These are phyloP conservation scores for Xylaria acuta DNA, from an alignment of 495 filamentous ascomycete species.

Conservation along the genomic window DNA sequence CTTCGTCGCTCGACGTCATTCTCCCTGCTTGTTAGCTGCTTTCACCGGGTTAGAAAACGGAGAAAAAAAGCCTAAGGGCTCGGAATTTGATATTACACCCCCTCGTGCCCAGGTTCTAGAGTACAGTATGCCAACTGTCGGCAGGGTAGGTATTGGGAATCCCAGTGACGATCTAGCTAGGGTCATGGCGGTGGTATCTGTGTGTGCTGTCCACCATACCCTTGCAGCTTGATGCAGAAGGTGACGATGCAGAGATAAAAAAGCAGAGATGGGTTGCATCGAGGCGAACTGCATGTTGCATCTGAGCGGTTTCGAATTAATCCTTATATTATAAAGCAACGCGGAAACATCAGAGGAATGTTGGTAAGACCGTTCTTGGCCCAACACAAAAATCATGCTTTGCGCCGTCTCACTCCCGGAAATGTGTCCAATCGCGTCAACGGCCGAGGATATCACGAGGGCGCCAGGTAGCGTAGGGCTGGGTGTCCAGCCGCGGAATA, in stretches of 20 bases:
- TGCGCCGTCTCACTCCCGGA: background rate
- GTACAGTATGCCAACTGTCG: slow-evolving; percentile 4
- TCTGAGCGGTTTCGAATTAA: background rate
- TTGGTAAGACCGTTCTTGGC: background rate
- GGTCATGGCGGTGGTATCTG: background rate
- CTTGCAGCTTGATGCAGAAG: slow-evolving; percentile 17
- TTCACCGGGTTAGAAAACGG: background rate
- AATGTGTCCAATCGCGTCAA: slow-evolving; percentile 6
- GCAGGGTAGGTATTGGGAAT: slow-evolving; percentile 11
- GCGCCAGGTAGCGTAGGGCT: background rate
- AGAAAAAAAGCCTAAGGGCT: background rate
- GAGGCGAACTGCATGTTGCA: background rate
- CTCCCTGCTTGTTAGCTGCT: background rate
- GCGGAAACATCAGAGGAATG: background rate
- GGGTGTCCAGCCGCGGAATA: background rate
- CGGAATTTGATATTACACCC: background rate
- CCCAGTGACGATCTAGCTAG: slow-evolving; percentile 15
- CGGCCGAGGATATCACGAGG: slow-evolving; percentile 18
- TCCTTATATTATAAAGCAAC: background rate
- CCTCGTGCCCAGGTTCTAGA: background rate
- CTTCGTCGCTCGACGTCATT: slow-evolving; percentile 9
- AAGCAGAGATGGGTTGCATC: slow-evolving; percentile 8
- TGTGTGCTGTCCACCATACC: slow-evolving; percentile 15
- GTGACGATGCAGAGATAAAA: slow-evolving; percentile 2
- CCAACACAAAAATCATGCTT: background rate